Conservation (phyloP, 441 rosid species). For the Aquilaria agallochum region DNA sequence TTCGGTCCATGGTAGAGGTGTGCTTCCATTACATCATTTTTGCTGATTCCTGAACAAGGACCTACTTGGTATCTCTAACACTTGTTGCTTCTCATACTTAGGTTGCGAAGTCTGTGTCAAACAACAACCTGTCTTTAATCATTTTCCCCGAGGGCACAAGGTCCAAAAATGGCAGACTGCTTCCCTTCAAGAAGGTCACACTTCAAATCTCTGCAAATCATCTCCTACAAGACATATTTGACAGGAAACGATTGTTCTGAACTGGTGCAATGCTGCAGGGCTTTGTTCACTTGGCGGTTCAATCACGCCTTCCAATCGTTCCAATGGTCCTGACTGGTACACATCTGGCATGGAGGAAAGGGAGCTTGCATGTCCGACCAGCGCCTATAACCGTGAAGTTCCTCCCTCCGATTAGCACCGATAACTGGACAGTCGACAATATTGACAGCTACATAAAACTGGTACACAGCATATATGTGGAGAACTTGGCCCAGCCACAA, state of each 20-base stretch:
- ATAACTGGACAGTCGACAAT: conserved; percentile 37
- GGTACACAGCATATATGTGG: conserved; percentile 31
- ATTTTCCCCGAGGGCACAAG: conserved; percentile 62
- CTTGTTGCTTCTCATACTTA: conserved; percentile 18
- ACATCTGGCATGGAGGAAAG: conserved; percentile 61
- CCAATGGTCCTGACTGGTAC: conserved; percentile 48
- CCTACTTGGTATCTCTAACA: neutral
- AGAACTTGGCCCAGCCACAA: conserved; percentile 41
- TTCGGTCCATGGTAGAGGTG: conserved; percentile 51
- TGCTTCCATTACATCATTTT: neutral
- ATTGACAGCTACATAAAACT: conserved; percentile 31
- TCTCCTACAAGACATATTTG: neutral
- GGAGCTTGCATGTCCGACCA: conserved; percentile 45
- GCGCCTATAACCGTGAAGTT: conserved; percentile 40
- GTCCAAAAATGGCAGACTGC: conserved; percentile 45
- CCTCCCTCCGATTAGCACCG: conserved; percentile 45
- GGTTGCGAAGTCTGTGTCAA: conserved; percentile 34
- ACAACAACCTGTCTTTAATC: conserved; percentile 37
- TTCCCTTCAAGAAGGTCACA: conserved; percentile 52
- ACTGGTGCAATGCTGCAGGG: conserved; percentile 30
- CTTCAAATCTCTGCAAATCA: neutral
- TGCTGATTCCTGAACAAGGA: too few relatives aligned
- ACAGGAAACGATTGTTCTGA: neutral
- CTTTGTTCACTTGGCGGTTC: conserved; percentile 53
- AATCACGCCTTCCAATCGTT: conserved; percentile 43